A percentile compares a stretch with the other conserved stretches of the same genome.
Conservation (phyloP, 2,329 filamentous ascomycete species). For the Aspergillus fumigatiaffinis region DNA sequence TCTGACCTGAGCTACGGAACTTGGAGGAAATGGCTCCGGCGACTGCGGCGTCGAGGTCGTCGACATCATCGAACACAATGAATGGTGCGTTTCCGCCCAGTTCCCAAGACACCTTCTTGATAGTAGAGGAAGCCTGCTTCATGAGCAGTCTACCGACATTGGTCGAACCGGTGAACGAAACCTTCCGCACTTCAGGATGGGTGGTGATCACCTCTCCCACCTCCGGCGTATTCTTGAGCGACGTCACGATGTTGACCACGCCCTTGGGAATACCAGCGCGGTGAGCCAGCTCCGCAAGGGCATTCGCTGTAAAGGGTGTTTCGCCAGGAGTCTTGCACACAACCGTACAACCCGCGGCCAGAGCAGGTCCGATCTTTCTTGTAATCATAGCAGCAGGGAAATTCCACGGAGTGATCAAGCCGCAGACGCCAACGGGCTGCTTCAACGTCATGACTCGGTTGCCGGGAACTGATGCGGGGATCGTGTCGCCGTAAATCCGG, state of each 20-base stretch:
- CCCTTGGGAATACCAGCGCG: constrained; percentile 86
- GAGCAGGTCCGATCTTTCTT: constrained; percentile 51
- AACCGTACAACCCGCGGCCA: constrained; percentile 93
- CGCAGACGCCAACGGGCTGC: constrained; percentile 65
- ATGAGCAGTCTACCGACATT: constrained; percentile 72
- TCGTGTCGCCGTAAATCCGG: constrained; percentile 57
- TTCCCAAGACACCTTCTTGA: constrained; percentile 86
- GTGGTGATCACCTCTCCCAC: constrained; percentile 76
- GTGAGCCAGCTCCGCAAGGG: constrained; percentile 78
- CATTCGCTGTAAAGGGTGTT: constrained; percentile 86
- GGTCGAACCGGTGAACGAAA: constrained; percentile 84
- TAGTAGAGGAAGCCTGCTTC: constrained; percentile 77
- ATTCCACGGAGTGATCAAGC: constrained; percentile 66
- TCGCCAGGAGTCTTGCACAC: constrained; percentile 89
- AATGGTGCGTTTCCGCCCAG: constrained; percentile 94
- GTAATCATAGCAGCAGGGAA: constrained; percentile 56
- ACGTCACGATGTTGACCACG: constrained; percentile 84
- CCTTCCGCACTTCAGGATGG: constrained; percentile 73
- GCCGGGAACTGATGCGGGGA: constrained; percentile 55
- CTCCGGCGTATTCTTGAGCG: constrained; percentile 71
- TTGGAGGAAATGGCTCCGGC: constrained; percentile 79
- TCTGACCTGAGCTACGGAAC: constrained; percentile 93
- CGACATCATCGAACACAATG: constrained; percentile 88
- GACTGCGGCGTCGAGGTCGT: constrained; percentile 81
- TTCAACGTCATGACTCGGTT: constrained; percentile 62